Conservation (phyloP, 2,329 filamentous ascomycete genomes). For the Penicillium sp. region DNA sequence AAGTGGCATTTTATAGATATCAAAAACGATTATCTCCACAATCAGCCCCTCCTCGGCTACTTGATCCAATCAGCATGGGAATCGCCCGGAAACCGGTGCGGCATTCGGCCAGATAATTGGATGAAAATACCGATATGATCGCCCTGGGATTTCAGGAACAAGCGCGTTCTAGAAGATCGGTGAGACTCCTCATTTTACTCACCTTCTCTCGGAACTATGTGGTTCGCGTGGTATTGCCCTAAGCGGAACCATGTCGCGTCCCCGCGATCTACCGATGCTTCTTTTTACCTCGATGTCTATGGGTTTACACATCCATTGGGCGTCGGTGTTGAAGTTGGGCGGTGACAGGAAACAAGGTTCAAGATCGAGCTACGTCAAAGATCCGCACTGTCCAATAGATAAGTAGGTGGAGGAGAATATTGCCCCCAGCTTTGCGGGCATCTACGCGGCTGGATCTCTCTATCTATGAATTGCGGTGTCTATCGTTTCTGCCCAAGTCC, state of each 20-base stretch:
- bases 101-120: slow-evolving; percentile 15
- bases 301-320: neutral
- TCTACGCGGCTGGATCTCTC: neutral
- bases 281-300: neutral
- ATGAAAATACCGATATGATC: slow-evolving; percentile 9
- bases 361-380: neutral
- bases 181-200: neutral
- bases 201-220: neutral
- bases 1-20: neutral
- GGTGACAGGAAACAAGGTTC: neutral
- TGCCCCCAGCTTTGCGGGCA: neutral
- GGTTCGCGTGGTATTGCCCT: slow-evolving; percentile 17
- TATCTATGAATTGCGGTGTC: neutral
- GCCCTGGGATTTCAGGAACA: slow-evolving; percentile 17
- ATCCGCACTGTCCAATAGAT: neutral
- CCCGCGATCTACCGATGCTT: slow-evolving; percentile 17
- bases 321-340: neutral
- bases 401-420: neutral
- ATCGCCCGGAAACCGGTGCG: slow-evolving; percentile 22
- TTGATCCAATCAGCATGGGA: slow-evolving; percentile 15
- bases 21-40: neutral
- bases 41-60: slow-evolving; percentile 14
- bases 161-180: slow-evolving; percentile 17
- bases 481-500: neutral
- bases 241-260: slow-evolving; percentile 13